phyloP scores from a whole-genome alignment of 2,329 filamentous ascomycete genomes.

The Fusarium compactum region DNA sequence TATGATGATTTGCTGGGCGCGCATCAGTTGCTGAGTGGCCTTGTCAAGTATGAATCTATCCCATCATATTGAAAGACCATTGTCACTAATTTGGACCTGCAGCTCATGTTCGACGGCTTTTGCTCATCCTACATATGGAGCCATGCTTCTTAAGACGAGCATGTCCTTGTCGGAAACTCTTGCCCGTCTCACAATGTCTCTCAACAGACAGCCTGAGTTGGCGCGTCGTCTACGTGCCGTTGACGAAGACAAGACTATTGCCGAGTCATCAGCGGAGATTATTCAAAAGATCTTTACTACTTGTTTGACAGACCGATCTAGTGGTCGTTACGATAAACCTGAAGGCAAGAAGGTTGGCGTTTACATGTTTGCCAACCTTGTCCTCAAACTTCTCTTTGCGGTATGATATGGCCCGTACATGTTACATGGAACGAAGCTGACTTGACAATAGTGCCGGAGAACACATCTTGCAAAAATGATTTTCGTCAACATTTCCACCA shows the following conservation, averaged over 20 bases:
- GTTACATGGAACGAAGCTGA: constrained; percentile 1
- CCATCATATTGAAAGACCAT: not conserved
- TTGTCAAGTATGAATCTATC: constrained; percentile 75
- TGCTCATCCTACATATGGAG: constrained; percentile 81
- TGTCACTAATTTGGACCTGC: constrained; percentile 10
- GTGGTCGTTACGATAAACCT: constrained; percentile 73
- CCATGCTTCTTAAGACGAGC: constrained; percentile 84
- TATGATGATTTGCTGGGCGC: constrained; percentile 79
- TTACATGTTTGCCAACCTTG: constrained; percentile 92
- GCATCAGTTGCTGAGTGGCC: constrained; percentile 77
- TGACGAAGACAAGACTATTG: constrained; percentile 78
- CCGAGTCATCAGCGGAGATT: constrained; percentile 88
- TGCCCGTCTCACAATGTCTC: constrained; percentile 83
- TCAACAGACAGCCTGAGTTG: constrained; percentile 84
- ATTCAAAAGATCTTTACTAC: constrained; percentile 92
- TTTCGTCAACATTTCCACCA: constrained; percentile 87
- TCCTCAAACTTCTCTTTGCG: constrained; percentile 87
- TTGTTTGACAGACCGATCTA: constrained; percentile 84
- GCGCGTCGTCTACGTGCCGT: constrained; percentile 73
- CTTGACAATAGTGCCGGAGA: constrained; percentile 73
- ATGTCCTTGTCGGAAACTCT: constrained; percentile 85
- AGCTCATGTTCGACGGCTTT: constrained; percentile 88
- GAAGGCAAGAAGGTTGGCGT: constrained; percentile 89
- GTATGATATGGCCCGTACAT: constrained; percentile 56
- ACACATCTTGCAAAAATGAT: constrained; percentile 87